Conservation (phyloP, 352 stramenopile species). For the Globisporangium lucens region DNA sequence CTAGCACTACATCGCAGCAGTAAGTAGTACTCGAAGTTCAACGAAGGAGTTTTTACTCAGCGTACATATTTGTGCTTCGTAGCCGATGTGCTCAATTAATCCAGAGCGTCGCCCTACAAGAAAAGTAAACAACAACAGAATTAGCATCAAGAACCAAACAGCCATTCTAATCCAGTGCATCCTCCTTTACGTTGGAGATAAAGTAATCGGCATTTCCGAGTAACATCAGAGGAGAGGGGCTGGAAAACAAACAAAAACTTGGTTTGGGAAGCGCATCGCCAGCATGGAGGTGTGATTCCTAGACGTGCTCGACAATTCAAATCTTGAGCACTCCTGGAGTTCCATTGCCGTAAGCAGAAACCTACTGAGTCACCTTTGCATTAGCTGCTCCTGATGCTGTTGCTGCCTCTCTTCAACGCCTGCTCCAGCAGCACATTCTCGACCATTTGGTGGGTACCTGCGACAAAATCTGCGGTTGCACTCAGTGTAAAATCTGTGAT, state of each 20-base stretch:
- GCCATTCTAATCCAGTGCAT: too few relatives aligned
- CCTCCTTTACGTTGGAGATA: too few relatives aligned
- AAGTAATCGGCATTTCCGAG: too few relatives aligned
- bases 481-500: slow-evolving; percentile 25
- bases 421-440: slow-evolving; percentile 24
- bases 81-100: too few relatives aligned
- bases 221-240: too few relatives aligned
- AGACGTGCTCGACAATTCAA: neutral
- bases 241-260: neutral
- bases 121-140: too few relatives aligned
- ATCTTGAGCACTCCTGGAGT: neutral
- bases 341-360: neutral
- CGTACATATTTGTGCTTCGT: too few relatives aligned
- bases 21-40: neutral
- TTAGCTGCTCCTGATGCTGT: neutral
- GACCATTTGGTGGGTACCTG: slow-evolving; percentile 20
- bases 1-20: neutral
- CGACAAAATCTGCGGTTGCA: slow-evolving; percentile 18
- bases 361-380: neutral
- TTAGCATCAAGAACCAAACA: too few relatives aligned
- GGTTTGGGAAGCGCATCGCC: neutral
- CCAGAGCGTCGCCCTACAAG: too few relatives aligned
- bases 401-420: neutral
- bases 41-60: neutral
- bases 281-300: neutral